Evolutionary conservation across 176 grass and related monocot species (phyloP).

Genomic region (Zoysia japonica): DNA sequence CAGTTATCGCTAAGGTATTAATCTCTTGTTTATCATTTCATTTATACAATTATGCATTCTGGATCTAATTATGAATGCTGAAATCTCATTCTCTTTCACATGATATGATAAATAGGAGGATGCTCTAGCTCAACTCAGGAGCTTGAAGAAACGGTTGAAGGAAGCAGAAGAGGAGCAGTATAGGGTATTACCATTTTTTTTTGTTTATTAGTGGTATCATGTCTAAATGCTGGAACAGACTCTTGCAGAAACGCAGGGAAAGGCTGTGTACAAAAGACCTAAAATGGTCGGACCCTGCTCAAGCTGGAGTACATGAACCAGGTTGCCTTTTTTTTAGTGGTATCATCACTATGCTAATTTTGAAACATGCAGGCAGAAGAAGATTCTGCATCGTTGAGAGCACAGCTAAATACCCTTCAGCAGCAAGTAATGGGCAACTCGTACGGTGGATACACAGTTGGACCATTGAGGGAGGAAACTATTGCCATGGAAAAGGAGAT

Average conservation of each 20-base stretch:
- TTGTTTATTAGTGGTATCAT: background rate
- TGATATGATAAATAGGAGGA: constrained; percentile 71
- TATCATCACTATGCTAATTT: constrained; percentile 26
- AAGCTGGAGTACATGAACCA: too few species aligned
- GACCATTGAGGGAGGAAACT: constrained; percentile 54
- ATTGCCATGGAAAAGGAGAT: constrained; percentile 86
- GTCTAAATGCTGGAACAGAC: too few species aligned
- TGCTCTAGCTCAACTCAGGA: constrained; percentile 81
- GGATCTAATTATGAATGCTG: constrained; percentile 7
- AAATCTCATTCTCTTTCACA: background rate
- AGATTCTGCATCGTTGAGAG: constrained; percentile 86
- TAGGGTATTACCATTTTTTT: constrained; percentile 57
- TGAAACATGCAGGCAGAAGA: constrained; percentile 74
- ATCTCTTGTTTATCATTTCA: constrained; percentile 14
- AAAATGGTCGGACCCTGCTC: too few species aligned
- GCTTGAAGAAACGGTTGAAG: constrained; percentile 85
- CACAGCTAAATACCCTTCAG: constrained; percentile 79
- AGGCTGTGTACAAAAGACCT: too few species aligned
- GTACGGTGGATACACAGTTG: constrained; percentile 59
- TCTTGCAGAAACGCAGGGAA: too few species aligned
- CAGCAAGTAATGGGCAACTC: constrained; percentile 74
- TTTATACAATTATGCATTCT: constrained; percentile 31
- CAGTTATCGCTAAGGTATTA: constrained; percentile 77
- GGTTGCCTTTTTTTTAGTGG: background rate
- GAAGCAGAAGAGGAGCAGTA: constrained; percentile 99